Evolutionary conservation across 192 early-diverging fungal genomes (phyloP).

Genomic region (Entomortierella chlamydospora): DNA sequence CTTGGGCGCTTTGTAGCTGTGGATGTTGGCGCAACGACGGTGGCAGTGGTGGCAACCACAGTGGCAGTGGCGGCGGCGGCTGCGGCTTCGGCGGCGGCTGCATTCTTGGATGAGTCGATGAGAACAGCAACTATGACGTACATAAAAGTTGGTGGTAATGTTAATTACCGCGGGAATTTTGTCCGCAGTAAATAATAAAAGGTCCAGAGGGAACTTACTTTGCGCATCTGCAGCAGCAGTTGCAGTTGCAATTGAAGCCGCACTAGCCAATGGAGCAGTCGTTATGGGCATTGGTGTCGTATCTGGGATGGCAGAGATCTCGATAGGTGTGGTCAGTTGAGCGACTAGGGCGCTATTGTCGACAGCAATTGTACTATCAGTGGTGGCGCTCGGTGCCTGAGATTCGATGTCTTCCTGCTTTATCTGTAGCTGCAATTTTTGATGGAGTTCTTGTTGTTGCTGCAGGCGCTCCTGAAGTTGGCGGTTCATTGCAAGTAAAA

Average conservation of each 20-base stretch:
- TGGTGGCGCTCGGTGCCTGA: not conserved
- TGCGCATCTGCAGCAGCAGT: slow-evolving; percentile 4
- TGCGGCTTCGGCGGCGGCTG: slow-evolving; percentile 10
- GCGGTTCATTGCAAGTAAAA: slow-evolving; percentile 19
- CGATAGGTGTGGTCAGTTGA: not conserved
- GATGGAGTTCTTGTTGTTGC: slow-evolving; percentile 6
- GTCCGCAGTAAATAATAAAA: too few relatives aligned
- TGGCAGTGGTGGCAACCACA: not conserved
- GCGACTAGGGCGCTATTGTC: not conserved
- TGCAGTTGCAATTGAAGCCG: not conserved
- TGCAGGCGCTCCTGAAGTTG: slow-evolving; percentile 14
- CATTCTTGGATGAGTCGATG: slow-evolving; percentile 16
- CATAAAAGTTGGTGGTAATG: not conserved
- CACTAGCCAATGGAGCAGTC: not conserved
- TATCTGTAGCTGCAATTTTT: not conserved
- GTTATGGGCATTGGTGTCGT: not conserved
- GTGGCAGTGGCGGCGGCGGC: not conserved
- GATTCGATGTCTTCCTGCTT: not conserved
- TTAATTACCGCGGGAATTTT: not conserved
- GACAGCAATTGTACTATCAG: not conserved
- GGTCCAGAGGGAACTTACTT: not conserved
- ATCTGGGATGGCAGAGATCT: not conserved
- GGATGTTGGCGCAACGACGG: not conserved
- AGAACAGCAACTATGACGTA: slow-evolving; percentile 14
- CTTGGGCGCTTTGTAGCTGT: slow-evolving; percentile 32